Evolutionary conservation across 306 rosid genomes (phyloP).

Genomic region (Malus asiatica): DNA sequence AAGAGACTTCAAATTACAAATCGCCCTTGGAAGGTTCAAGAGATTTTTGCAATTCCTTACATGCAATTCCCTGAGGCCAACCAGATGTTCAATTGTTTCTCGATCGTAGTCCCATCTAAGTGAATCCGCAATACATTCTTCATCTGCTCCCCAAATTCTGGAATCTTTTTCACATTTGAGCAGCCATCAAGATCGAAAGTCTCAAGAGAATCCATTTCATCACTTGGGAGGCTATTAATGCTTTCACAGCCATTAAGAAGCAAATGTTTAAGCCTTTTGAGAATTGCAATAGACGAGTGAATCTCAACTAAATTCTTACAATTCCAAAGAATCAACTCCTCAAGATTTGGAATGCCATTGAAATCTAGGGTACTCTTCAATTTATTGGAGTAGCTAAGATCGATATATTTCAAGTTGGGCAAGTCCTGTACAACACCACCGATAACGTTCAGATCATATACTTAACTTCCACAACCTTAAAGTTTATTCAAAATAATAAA

Average conservation of each 20-base stretch:
- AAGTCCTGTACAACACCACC: not conserved
- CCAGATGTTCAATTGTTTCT: not conserved
- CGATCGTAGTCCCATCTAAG: too few species aligned
- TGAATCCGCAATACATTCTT: not conserved
- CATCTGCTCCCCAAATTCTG: too few species aligned
- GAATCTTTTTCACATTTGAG: too few species aligned
- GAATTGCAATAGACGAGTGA: not conserved
- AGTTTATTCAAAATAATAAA: not conserved
- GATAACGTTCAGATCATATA: not conserved
- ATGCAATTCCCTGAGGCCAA: not conserved
- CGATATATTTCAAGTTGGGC: not conserved
- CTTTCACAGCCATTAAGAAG: not conserved
- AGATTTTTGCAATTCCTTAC: not conserved
- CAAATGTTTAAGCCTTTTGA: not conserved
- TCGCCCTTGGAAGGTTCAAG: not conserved
- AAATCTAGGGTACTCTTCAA: conserved; percentile 8
- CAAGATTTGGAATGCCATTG: not conserved
- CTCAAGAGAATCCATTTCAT: too few species aligned
- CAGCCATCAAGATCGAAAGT: too few species aligned
- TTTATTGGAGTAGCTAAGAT: not conserved
- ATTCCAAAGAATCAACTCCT: not conserved
- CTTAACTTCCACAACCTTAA: not conserved
- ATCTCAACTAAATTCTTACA: conserved; percentile 3
- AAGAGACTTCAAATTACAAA: not conserved
- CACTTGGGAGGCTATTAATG: not conserved